These are phyloP conservation scores for Oryza longistaminata DNA, from an alignment of 176 grass and related monocot species.

Conservation along the genomic window DNA sequence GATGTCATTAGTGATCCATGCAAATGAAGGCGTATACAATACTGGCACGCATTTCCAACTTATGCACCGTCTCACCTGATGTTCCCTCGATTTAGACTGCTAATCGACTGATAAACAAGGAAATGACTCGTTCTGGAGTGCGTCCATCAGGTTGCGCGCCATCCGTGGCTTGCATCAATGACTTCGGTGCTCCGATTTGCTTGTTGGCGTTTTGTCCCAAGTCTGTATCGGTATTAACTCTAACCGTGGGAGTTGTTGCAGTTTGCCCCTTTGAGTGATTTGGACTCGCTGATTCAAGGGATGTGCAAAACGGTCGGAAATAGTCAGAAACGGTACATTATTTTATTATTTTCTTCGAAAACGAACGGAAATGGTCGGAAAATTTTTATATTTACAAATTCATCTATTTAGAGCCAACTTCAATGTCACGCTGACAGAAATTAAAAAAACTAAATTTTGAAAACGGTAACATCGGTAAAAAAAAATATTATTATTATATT, in stretches of 20 bases:
- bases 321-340: too few relatives aligned
- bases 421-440: too few relatives aligned
- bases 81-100: not conserved
- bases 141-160: not conserved
- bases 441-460: too few relatives aligned
- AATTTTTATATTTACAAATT: too few relatives aligned
- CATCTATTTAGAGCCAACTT: too few relatives aligned
- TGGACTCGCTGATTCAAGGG: not conserved
- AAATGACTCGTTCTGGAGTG: not conserved
- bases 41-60: too few relatives aligned
- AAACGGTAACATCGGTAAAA: too few relatives aligned
- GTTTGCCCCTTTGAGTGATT: not conserved
- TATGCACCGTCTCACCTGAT: too few relatives aligned
- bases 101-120: not conserved
- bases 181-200: not conserved
- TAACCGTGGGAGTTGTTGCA: not conserved
- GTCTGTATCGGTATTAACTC: not conserved
- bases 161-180: not conserved
- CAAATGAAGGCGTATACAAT: not conserved
- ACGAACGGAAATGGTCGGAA: too few relatives aligned
- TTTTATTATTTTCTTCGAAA: too few relatives aligned
- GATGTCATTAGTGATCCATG: not conserved
- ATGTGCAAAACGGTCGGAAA: too few relatives aligned
- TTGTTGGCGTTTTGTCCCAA: not conserved
- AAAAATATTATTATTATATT: too few relatives aligned